Evolutionary conservation across 257 asterid genomes (phyloP), one percentile per base, ranked within the genome.

Genomic region (Cordia subcordata): DNA sequence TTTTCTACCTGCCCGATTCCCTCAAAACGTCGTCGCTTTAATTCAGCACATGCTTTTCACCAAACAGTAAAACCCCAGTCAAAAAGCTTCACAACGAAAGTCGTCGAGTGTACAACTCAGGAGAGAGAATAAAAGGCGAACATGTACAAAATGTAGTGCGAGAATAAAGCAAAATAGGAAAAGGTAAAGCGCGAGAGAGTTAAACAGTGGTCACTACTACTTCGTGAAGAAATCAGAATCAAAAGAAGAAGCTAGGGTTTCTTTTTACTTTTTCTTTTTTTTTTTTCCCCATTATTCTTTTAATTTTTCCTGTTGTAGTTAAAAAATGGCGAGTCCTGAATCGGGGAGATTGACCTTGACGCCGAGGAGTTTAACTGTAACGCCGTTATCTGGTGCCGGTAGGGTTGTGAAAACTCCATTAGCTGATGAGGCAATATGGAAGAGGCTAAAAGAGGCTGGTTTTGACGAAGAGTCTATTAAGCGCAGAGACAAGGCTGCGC

Each of bases 391-490:
- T 16, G 74, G 63, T 40, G 73, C 86, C 1, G 66, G 49, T 45
- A 75, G 91, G 90, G 90, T 76, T 78, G 68, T 77, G 68, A 77
- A 72, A 59, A 77, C 86, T 53, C 94, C 96, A 53, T 76, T 86
- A 61, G 85, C 72, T 55, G 97, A 89, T 54, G 97, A 85, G 53
- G 79, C 69, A 13, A 74, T 93, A 10, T 89, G 97, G 97, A 87
- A 76, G 68, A 77, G 91, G 58, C 85, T 93, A 42, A 78, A 79
- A 61, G 96, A 93, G 42, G 95, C 94, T 3, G 99, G 97, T 4
- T 85, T 93, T 56, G 97, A 89, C 64, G 97, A 93, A 69, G 97
- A 93, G 45, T 83, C 96, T 32, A 79, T 93, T 72, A 86, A 86
- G 63, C 96, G 94, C 49, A 79, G 95, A 58, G 99, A 93, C 62